Base-by-base conservation (phyloP, 2,329 filamentous ascomycete species). In the Botrytis pseudocinerea region DNA sequence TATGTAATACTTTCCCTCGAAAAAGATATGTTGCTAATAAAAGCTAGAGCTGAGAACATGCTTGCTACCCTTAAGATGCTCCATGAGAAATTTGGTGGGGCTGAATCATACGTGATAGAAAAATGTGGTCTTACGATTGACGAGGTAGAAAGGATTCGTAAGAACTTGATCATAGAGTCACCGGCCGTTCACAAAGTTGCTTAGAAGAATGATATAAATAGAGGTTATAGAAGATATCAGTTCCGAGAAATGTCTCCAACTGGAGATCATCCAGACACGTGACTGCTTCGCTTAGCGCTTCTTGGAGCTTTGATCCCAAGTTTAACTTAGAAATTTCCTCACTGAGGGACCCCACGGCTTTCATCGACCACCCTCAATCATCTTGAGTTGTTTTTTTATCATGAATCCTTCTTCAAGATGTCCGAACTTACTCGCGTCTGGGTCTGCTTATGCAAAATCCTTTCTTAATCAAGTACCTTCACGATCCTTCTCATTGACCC, bases 41-140 rank as follows among this genome's bases (percentile, higher is more conserved):
- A 38, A 35, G 32, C 54, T 48, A 80, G 80, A 80, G 81, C 82
- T 74, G 87, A 85, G 78, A 88, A 85, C 77, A 89, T 90, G 85
- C 68, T 83, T 25, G 82, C 81, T 7, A 84, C 83, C 59, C 76
- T 89, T 71, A 81, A 85, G 68, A 86, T 89, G 83, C 83, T 94
- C 64, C 83, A 87, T 65, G 81, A 84, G 42, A 85, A 86, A 74
- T 92, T 89, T 82, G 91, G 90, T 4, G 87, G 90, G 3, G 85
- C 88, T 3, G 90, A 93, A 79, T 82, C 82, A 22, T 94, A 93
- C 81, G 83, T 93, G 75, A 82, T 84, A 71, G 82, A 87, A 22
- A 81, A 87, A 46, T 90, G 90, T 78, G 85, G 89, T 20, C 79
- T 94, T 51, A 85, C 83, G 1, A 83, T 85, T 48, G 85, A 84